Percentiles rank a stretch among this genome's conserved stretches.
Conservation (phyloP, 441 rosid genomes). For the Manihot esculenta region DNA sequence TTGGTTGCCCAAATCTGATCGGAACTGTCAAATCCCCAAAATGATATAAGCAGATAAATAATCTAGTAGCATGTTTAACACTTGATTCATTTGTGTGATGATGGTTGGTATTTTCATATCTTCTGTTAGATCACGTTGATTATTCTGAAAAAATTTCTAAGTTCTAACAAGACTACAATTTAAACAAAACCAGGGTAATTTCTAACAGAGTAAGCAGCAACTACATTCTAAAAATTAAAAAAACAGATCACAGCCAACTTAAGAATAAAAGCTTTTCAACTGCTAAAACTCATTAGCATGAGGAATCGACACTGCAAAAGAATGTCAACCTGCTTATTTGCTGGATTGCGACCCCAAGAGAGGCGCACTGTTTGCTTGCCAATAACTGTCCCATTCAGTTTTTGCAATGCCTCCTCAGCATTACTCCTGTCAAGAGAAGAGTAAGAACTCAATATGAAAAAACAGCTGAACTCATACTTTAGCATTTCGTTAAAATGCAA, state of each 20-base stretch:
- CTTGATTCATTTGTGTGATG: background rate
- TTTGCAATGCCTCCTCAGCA: slow-evolving; percentile 94
- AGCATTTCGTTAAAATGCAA: background rate
- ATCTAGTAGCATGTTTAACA: background rate
- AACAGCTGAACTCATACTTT: background rate
- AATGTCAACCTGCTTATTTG: slow-evolving; percentile 67
- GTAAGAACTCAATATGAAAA: background rate
- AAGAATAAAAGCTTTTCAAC: background rate
- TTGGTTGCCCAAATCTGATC: slow-evolving; percentile 67
- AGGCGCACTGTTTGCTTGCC: slow-evolving; percentile 94
- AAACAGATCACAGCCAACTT: background rate
- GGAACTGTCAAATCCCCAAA: slow-evolving; percentile 42
- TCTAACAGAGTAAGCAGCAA: background rate
- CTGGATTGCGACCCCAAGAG: slow-evolving; percentile 97
- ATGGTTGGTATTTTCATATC: background rate
- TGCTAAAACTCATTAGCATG: too few relatives aligned
- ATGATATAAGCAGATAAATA: background rate
- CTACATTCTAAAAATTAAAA: background rate
- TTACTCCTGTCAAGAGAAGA: slow-evolving; percentile 49
- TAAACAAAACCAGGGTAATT: background rate
- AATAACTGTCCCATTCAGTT: slow-evolving; percentile 66
- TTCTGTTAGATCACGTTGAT: background rate
- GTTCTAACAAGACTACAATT: background rate
- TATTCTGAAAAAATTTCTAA: background rate
- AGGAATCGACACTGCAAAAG: background rate